Evolutionary conservation across 140 eudicot species (phyloP).

Genomic region (Senecio squalidus): DNA sequence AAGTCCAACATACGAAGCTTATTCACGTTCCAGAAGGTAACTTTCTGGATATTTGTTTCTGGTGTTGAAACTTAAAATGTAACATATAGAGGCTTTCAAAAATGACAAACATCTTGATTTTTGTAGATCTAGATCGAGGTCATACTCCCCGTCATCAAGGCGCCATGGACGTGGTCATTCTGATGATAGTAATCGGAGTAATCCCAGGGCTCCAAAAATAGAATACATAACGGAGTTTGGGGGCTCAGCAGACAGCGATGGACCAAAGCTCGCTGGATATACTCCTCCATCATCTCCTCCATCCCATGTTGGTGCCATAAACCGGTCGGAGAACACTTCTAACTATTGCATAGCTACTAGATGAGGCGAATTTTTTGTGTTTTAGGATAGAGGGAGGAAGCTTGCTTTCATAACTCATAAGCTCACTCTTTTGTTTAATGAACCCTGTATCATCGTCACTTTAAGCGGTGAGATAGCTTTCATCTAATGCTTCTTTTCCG

Average conservation of each 20-base stretch:
- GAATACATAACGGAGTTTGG: conserved; percentile 97
- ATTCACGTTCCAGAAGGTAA: conserved; percentile 86
- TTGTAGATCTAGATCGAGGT: conserved; percentile 67
- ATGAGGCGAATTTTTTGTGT: conserved; percentile 25
- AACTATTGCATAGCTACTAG: conserved; percentile 84
- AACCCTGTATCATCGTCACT: conserved; percentile 21
- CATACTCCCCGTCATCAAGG: conserved; percentile 90
- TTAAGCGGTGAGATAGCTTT: conserved; percentile 20
- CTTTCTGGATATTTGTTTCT: neutral
- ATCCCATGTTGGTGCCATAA: conserved; percentile 61
- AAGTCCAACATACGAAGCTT: conserved; percentile 97
- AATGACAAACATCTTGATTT: conserved; percentile 13
- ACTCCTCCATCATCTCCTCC: conserved; percentile 93
- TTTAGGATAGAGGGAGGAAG: conserved; percentile 12
- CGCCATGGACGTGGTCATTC: conserved; percentile 62
- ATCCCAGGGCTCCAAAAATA: conserved; percentile 83
- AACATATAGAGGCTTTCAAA: neutral
- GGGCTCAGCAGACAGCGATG: conserved; percentile 59
- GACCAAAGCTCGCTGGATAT: conserved; percentile 77
- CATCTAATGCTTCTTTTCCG: conserved; percentile 53
- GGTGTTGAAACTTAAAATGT: conserved; percentile 3
- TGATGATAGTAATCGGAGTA: conserved; percentile 67
- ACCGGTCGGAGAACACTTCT: conserved; percentile 99
- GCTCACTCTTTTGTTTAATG: conserved; percentile 29
- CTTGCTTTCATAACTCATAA: conserved; percentile 34